Evolutionary conservation across 495 filamentous ascomycete genomes (phyloP).

Genomic region (Daldinia vernicosa): DNA sequence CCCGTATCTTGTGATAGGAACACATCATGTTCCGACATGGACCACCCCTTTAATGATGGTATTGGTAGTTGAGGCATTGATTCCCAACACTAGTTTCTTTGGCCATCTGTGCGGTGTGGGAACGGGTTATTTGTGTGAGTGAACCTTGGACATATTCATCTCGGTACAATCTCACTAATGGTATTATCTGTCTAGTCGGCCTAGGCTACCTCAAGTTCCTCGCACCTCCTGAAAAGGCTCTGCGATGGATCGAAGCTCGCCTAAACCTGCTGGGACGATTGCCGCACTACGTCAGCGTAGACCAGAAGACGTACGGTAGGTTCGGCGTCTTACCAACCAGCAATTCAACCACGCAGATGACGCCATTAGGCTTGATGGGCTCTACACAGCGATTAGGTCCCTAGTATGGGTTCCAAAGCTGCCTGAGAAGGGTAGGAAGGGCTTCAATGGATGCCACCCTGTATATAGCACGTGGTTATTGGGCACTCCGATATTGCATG

Average conservation of each 20-base stretch:
- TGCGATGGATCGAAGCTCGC: slow-evolving; percentile 86
- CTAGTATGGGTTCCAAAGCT: slow-evolving; percentile 39
- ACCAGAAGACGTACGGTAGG: slow-evolving; percentile 96
- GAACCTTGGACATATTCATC: not conserved
- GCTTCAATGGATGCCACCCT: slow-evolving; percentile 13
- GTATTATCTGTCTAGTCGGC: slow-evolving; percentile 62
- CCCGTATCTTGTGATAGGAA: slow-evolving; percentile 77
- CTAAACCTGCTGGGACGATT: slow-evolving; percentile 81
- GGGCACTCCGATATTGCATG: slow-evolving; percentile 31
- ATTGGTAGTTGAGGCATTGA: slow-evolving; percentile 72
- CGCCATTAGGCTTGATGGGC: slow-evolving; percentile 68
- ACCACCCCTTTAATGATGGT: slow-evolving; percentile 81
- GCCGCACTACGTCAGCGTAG: slow-evolving; percentile 89
- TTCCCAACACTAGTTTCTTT: slow-evolving; percentile 82
- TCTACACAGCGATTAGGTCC: slow-evolving; percentile 72
- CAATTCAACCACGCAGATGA: slow-evolving; percentile 52
- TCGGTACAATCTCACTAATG: slow-evolving; percentile 3
- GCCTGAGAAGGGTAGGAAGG: not conserved
- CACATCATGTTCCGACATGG: slow-evolving; percentile 88
- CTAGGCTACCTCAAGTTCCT: slow-evolving; percentile 86
- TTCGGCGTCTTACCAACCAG: slow-evolving; percentile 84
- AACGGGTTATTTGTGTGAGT: slow-evolving; percentile 86
- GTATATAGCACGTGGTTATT: slow-evolving; percentile 31
- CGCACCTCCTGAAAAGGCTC: slow-evolving; percentile 79
- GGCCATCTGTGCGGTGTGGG: slow-evolving; percentile 84